A percentile compares a stretch with the other conserved stretches of the same genome.
Evolutionary conservation across 2,329 filamentous ascomycete species (phyloP).

Genomic region (Xylariales sp.): DNA sequence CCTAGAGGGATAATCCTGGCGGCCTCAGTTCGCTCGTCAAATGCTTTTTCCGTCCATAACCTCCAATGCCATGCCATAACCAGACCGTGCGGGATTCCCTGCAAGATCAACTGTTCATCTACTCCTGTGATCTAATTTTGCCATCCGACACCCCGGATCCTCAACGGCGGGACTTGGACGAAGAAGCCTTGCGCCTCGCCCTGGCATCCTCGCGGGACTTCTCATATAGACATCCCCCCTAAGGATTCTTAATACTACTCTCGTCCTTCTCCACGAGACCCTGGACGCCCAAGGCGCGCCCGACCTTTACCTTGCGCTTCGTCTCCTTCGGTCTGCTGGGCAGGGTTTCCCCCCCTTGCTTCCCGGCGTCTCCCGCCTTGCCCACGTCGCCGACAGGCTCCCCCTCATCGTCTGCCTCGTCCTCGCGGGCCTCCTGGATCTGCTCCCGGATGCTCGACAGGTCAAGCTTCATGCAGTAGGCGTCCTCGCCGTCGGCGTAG

Average conservation of each 20-base stretch:
- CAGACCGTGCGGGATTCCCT: no score
- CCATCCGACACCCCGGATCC: no score
- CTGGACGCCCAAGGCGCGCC: conserved; percentile 72
- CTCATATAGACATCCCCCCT: conserved; percentile 7
- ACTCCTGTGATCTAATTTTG: no score
- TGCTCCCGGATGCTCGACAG: conserved; percentile 54
- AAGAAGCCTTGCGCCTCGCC: no score
- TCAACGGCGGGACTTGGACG: no score
- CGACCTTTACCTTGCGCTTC: conserved; percentile 82
- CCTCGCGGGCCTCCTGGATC: conserved; percentile 31
- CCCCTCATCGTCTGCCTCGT: conserved; percentile 49
- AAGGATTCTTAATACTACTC: conserved; percentile 37
- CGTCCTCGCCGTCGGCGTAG: conserved; percentile 97
- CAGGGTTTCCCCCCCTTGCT: conserved; percentile 14
- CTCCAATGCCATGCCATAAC: no score
- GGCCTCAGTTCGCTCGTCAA: no score
- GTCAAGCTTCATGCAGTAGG: conserved; percentile 89
- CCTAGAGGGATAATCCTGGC: no score
- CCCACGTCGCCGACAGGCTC: conserved; percentile 66
- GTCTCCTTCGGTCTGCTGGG: conserved; percentile 40
- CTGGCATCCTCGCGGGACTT: background rate
- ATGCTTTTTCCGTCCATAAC: no score
- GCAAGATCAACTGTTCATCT: no score
- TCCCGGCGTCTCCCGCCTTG: conserved; percentile 36
- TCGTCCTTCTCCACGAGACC: conserved; percentile 71